Evolutionary conservation across 106 monocot genomes (phyloP).

Genomic region (Vanilla planifolia): DNA sequence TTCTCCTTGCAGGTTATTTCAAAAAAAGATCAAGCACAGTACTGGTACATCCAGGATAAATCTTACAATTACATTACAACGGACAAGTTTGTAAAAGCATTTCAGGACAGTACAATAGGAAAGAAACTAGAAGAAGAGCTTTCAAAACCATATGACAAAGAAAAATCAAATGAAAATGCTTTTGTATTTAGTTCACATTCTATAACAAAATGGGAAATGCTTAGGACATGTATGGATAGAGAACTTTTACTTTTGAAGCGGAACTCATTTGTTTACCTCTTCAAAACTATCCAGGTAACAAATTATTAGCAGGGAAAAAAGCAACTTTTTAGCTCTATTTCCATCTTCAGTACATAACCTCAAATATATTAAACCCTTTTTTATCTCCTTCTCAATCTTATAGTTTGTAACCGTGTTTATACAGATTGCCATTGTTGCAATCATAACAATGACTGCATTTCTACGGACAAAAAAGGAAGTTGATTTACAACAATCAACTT

Average conservation of each 20-base stretch:
- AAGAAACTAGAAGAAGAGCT: slow-evolving; percentile 13
- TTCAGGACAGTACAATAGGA: slow-evolving; percentile 5
- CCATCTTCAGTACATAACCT: no score
- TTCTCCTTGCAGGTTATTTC: slow-evolving; percentile 5
- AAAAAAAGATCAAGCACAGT: slow-evolving; percentile 21
- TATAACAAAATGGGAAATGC: slow-evolving; percentile 14
- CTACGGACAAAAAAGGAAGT: slow-evolving; percentile 13
- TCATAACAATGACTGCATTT: slow-evolving; percentile 20
- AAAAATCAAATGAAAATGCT: background rate
- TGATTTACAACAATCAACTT: slow-evolving; percentile 9
- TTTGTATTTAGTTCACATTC: slow-evolving; percentile 1
- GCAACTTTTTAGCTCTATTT: no score
- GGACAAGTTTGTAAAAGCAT: background rate
- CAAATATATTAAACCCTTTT: no score
- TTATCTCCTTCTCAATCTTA: no score
- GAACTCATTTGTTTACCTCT: slow-evolving; percentile 8
- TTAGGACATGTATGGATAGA: slow-evolving; percentile 17
- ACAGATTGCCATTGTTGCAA: slow-evolving; percentile 5
- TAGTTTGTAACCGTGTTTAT: background rate
- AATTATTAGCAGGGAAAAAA: background rate
- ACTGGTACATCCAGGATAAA: slow-evolving; percentile 10
- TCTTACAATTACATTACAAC: slow-evolving; percentile 7
- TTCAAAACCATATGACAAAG: background rate
- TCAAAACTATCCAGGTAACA: slow-evolving; percentile 7
- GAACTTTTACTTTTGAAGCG: slow-evolving; percentile 16